Conservation (phyloP, 345 rosid species). For the Gossypium rotundifolium region DNA sequence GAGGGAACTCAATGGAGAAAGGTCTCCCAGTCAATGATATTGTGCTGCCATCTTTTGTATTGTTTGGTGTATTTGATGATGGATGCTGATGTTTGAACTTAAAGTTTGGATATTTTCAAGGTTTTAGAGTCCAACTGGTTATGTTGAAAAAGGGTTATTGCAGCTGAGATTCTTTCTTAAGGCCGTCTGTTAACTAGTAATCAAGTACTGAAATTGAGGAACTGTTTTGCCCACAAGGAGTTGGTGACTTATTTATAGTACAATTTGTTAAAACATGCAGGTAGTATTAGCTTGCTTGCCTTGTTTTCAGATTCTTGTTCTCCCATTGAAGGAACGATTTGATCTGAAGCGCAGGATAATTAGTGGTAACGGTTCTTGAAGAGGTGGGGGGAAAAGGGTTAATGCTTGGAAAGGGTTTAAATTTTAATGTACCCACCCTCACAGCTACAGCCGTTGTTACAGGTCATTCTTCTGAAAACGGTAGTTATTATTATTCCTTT, state of each 20-base stretch:
- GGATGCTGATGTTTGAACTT: slow-evolving; percentile 1
- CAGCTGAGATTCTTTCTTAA: background rate
- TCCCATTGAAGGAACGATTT: too few relatives aligned
- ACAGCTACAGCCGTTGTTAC: too few relatives aligned
- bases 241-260: background rate
- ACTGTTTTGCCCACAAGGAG: too few relatives aligned
- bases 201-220: background rate
- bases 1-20: slow-evolving; percentile 37
- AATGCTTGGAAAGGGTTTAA: too few relatives aligned
- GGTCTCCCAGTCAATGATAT: slow-evolving; percentile 68
- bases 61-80: slow-evolving; percentile 7
- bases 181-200: background rate
- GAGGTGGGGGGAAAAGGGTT: too few relatives aligned
- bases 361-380: too few relatives aligned
- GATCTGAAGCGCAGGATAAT: too few relatives aligned
- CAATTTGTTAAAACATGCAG: too few relatives aligned
- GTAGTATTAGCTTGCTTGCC: background rate
- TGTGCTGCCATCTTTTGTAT: background rate
- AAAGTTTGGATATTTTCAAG: background rate
- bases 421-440: too few relatives aligned
- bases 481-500: too few relatives aligned
- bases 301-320: too few relatives aligned
- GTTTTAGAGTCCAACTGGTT: background rate
- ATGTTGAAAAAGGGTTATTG: background rate
- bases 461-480: too few relatives aligned